These are phyloP conservation scores for Penicillium sp. DNA, from an alignment of 2,329 filamentous ascomycete species.

Conservation along the genomic window DNA sequence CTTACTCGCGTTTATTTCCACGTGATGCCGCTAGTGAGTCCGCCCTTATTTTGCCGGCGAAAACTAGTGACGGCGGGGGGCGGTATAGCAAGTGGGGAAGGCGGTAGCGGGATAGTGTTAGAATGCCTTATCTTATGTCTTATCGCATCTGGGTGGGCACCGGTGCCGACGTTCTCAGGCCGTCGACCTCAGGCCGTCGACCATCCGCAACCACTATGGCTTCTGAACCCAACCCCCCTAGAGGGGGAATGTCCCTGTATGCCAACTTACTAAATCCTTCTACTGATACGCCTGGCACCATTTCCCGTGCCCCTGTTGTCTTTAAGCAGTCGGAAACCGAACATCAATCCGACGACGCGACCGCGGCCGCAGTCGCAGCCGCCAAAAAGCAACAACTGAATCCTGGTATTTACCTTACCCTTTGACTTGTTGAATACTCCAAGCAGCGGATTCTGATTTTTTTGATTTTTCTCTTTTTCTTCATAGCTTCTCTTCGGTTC, in stretches of 20 bases:
- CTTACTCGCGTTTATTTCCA: no score
- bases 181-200: background rate
- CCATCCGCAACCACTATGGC: conserved; percentile 23
- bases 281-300: conserved; percentile 56
- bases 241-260: conserved; percentile 68
- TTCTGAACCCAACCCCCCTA: conserved; percentile 28
- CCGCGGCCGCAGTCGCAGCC: conserved; percentile 19
- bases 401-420: conserved; percentile 55
- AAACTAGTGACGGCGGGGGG: no score
- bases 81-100: no score
- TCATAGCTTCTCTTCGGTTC: conserved; percentile 69
- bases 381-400: conserved; percentile 64
- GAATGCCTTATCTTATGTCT: no score
- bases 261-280: conserved; percentile 71
- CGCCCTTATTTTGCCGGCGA: no score
- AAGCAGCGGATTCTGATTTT: conserved; percentile 4
- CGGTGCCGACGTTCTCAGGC: background rate
- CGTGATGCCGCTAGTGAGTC: no score
- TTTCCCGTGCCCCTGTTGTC: conserved; percentile 71
- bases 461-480: conserved; percentile 12
- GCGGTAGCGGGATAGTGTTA: no score
- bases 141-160: no score
- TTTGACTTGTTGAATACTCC: conserved; percentile 30
- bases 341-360: conserved; percentile 46
- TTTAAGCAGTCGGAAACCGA: conserved; percentile 61